phyloP scores from a whole-genome alignment of 176 grass and related monocot genomes.

The Zea mays region Zm-B73-REFERENCE-NAM-5.0 NC_050096.1:25346501-25347000 shows the following conservation, averaged over 20 bases:
- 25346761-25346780: neutral
- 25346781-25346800: conserved; percentile 3
- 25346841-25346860: neutral
- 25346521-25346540: neutral
- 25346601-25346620: neutral
- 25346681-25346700: neutral
- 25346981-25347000: conserved; percentile 26
- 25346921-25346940: conserved; percentile 25
- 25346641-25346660: conserved; percentile 14
- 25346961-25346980: neutral
- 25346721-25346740: neutral
- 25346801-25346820: conserved; percentile 6
- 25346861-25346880: neutral
- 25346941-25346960: neutral
- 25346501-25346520: neutral
- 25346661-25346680: conserved; percentile 40
- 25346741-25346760: neutral
- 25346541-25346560: neutral
- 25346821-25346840: conserved; percentile 16
- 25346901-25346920: conserved; percentile 40
- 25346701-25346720: neutral
- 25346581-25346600: neutral
- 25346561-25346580: neutral
- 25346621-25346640: too few species aligned
- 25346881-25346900: neutral